Conservation (phyloP, 805 yeast genomes). For the Blastobotrys americana region DNA sequence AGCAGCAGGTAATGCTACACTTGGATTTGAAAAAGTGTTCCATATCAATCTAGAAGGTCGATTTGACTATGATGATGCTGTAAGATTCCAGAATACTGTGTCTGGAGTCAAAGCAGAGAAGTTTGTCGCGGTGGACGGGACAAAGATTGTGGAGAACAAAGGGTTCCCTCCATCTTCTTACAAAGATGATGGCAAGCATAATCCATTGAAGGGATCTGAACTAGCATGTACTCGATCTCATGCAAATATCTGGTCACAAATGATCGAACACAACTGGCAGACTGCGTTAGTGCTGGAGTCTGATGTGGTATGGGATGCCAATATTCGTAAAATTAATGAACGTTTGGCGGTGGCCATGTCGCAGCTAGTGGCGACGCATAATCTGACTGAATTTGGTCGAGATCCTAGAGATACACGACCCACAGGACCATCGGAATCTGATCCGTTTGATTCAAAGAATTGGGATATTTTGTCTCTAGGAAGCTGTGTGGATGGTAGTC, state of each 20-base stretch:
- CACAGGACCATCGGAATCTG: slow-evolving; percentile 7
- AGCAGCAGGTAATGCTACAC: slow-evolving; percentile 10
- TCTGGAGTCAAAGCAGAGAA: slow-evolving; percentile 7
- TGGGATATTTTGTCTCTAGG: slow-evolving; percentile 16
- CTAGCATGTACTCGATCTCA: slow-evolving; percentile 14
- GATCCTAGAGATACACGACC: neutral
- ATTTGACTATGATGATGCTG: slow-evolving; percentile 12
- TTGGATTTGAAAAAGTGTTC: slow-evolving; percentile 12
- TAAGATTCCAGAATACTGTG: slow-evolving; percentile 6
- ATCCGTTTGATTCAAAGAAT: slow-evolving; percentile 10
- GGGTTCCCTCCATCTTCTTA: slow-evolving; percentile 10
- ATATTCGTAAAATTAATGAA: slow-evolving; percentile 6
- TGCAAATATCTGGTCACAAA: slow-evolving; percentile 13
- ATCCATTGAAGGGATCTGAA: slow-evolving; percentile 1
- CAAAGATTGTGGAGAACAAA: slow-evolving; percentile 1
- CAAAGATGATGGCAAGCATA: neutral
- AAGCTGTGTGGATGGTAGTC: slow-evolving; percentile 7
- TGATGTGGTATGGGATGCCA: slow-evolving; percentile 17
- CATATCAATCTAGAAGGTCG: slow-evolving; percentile 12
- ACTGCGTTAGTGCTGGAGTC: slow-evolving; percentile 12
- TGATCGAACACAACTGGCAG: slow-evolving; percentile 10
- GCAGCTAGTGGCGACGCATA: neutral
- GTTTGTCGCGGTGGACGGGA: slow-evolving; percentile 4
- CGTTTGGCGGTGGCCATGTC: slow-evolving; percentile 1
- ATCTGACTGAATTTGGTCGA: neutral